A percentile compares a stretch with the other conserved stretches of the same genome.
phyloP scores from a whole-genome alignment of 1,284 basidiomycete species.

The Tilletiopsis washingtonensis region DNA sequence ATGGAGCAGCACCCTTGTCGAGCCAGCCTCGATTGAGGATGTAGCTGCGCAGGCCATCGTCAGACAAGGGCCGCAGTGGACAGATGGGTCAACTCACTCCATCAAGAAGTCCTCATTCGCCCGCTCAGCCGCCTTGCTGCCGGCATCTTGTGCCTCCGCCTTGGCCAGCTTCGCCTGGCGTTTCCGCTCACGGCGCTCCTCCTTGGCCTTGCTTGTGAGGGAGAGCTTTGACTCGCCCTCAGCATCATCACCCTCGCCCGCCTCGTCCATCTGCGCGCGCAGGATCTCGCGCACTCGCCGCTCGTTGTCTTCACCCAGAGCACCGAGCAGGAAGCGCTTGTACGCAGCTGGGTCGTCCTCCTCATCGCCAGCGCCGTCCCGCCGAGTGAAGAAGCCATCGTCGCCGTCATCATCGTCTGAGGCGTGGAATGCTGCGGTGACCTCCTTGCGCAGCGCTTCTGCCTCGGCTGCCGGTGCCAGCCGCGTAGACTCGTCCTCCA shows the following conservation, averaged over 20 bases:
- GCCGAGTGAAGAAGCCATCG: constrained; percentile 60
- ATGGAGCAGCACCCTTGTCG: constrained; percentile 22
- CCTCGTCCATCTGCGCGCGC: constrained; percentile 11
- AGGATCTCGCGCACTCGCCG: constrained; percentile 24
- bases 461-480: constrained; percentile 75
- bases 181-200: constrained; percentile 14
- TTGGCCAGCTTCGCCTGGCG: constrained; percentile 37
- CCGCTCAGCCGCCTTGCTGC: constrained; percentile 45
- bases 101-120: constrained; percentile 79
- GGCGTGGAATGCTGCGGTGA: constrained; percentile 68
- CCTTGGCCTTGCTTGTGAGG: constrained; percentile 5
- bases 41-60: constrained; percentile 21
- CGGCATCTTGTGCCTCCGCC: constrained; percentile 21
- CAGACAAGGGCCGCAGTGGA: background rate
- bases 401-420: constrained; percentile 49
- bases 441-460: constrained; percentile 65
- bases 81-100: constrained; percentile 58
- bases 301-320: constrained; percentile 66
- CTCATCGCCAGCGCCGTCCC: constrained; percentile 67
- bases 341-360: constrained; percentile 73
- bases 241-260: constrained; percentile 8
- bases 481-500: constrained; percentile 26
- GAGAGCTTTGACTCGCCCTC: background rate
- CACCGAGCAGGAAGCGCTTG: constrained; percentile 66
- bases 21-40: constrained; percentile 46